Evolutionary conservation across 2,329 filamentous ascomycete species (phyloP).

Genomic region (Fusarium goolgardi): DNA sequence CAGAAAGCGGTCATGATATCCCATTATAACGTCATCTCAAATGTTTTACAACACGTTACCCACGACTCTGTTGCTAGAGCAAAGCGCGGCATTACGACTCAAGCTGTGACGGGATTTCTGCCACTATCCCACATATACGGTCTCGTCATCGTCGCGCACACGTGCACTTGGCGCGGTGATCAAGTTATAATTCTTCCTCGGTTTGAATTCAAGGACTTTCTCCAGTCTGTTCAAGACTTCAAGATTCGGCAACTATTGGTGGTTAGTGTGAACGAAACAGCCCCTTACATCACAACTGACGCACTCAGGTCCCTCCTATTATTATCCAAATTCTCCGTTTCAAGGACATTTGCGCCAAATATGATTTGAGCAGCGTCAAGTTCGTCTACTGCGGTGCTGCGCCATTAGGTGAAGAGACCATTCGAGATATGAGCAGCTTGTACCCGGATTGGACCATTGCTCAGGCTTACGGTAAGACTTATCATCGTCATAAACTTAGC

Average conservation of each 20-base stretch:
- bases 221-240: conserved; percentile 50
- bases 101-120: conserved; percentile 71
- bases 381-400: conserved; percentile 62
- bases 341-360: conserved; percentile 19
- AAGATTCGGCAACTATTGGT: conserved; percentile 32
- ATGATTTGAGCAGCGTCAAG: conserved; percentile 22
- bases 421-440: conserved; percentile 67
- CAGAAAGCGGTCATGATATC: conserved; percentile 89
- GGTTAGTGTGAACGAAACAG: background rate
- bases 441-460: conserved; percentile 74
- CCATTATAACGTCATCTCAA: conserved; percentile 81
- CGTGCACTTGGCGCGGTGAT: conserved; percentile 76
- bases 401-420: conserved; percentile 76
- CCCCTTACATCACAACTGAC: accelerated
- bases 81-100: conserved; percentile 53
- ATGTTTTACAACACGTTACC: conserved; percentile 70
- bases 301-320: conserved; percentile 12
- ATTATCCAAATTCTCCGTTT: conserved; percentile 24
- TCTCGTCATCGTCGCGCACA: conserved; percentile 76
- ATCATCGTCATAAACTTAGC: conserved; percentile 52
- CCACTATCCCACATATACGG: conserved; percentile 87
- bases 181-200: conserved; percentile 79
- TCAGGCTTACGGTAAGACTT: conserved; percentile 76
- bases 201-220: conserved; percentile 75
- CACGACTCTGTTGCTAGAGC: conserved; percentile 55